A percentile compares a stretch with the other conserved stretches of the same genome.
These are phyloP conservation scores for Brassica balearica DNA, from an alignment of 441 rosid genomes.

Conservation along the genomic window DNA sequence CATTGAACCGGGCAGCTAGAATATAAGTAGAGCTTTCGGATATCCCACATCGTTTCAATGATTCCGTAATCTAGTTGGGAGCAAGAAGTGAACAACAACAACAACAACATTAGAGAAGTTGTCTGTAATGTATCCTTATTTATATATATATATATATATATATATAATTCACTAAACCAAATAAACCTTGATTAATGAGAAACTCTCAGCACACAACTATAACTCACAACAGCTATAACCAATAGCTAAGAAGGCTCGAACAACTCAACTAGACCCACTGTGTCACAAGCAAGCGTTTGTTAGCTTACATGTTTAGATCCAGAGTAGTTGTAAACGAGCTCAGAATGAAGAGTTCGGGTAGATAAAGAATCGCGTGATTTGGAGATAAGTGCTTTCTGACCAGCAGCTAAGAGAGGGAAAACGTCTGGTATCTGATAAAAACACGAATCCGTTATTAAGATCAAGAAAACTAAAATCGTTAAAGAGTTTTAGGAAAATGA, in stretches of 20 bases:
- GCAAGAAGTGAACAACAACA: neutral
- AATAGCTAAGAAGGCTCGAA: neutral
- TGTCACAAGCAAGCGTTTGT: neutral
- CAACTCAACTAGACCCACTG: neutral
- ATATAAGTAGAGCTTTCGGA: neutral
- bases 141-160: too few relatives aligned
- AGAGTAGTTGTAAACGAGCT: slow-evolving; percentile 26
- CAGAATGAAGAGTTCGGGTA: slow-evolving; percentile 89
- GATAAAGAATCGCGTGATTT: slow-evolving; percentile 77
- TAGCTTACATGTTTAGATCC: slow-evolving; percentile 24
- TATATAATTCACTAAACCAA: neutral
- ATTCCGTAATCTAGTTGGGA: neutral
- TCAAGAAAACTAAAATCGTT: neutral
- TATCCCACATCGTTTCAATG: neutral
- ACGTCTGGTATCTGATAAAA: slow-evolving; percentile 70
- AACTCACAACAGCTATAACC: neutral
- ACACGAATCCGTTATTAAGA: neutral
- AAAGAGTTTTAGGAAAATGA: too few relatives aligned
- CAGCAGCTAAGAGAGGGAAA: slow-evolving; percentile 55
- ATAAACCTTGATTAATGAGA: neutral
- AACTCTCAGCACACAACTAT: neutral
- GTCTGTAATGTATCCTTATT: neutral
- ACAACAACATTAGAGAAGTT: neutral
- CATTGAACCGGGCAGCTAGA: neutral
- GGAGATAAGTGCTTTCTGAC: slow-evolving; percentile 45